These are phyloP conservation scores for Mimosa pudica DNA, from an alignment of 306 rosid genomes.

Conservation along the genomic window DNA sequence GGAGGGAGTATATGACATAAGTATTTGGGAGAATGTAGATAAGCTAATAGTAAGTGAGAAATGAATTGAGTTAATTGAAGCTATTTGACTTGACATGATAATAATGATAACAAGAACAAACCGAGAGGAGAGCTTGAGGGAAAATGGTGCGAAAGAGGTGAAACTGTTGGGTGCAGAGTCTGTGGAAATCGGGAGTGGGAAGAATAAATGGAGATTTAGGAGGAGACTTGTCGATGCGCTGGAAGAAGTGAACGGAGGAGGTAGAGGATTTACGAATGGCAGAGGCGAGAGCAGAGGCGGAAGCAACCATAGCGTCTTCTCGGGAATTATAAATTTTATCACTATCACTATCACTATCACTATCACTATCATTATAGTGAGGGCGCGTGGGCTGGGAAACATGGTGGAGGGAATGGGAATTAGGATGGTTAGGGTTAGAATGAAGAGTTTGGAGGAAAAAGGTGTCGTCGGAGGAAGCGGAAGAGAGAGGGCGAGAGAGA, in stretches of 20 bases:
- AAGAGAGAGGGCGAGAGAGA: neutral
- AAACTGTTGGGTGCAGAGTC: constrained; percentile 73
- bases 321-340: constrained; percentile 24
- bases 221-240: constrained; percentile 51
- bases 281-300: constrained; percentile 77
- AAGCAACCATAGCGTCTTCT: constrained; percentile 41
- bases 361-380: constrained; percentile 16
- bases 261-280: constrained; percentile 77
- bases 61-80: too few species aligned
- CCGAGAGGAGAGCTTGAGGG: constrained; percentile 78
- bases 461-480: neutral
- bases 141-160: constrained; percentile 79
- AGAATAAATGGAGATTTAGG: constrained; percentile 53
- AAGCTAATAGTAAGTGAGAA: too few species aligned
- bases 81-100: too few species aligned
- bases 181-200: constrained; percentile 78
- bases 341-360: constrained; percentile 22
- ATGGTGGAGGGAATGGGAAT: constrained; percentile 43
- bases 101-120: constrained; percentile 21
- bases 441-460: constrained; percentile 51
- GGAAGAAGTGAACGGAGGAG: constrained; percentile 80
- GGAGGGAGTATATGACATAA: too few species aligned
- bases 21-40: too few species aligned
- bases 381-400: constrained; percentile 36
- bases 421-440: constrained; percentile 39